A percentile compares a stretch with the other conserved stretches of the same genome.
Evolutionary conservation across 768 basidiomycete genomes (phyloP).

Genomic region (Agrocybe chaxingu): DNA sequence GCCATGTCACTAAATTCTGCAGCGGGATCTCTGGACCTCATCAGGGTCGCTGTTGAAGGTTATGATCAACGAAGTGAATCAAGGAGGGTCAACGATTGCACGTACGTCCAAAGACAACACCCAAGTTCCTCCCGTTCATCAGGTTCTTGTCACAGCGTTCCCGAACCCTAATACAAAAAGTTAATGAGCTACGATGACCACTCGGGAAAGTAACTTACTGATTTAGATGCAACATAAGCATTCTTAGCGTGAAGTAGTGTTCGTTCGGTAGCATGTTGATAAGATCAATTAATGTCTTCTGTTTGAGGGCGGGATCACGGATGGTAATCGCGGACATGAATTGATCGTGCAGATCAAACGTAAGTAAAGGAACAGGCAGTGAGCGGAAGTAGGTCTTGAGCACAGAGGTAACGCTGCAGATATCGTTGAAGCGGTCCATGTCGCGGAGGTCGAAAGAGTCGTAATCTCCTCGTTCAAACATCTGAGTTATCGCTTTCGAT

Average conservation of each 20-base stretch:
- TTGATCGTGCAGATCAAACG: conserved; percentile 86
- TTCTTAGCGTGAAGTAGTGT: conserved; percentile 82
- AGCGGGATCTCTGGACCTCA: conserved; percentile 82
- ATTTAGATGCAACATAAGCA: conserved; percentile 85
- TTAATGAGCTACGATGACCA: conserved; percentile 5
- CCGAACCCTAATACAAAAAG: conserved; percentile 48
- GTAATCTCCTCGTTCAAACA: conserved; percentile 94
- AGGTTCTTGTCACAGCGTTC: conserved; percentile 71
- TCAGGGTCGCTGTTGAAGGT: conserved; percentile 72
- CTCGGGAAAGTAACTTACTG: conserved; percentile 46
- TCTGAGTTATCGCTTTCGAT: conserved; percentile 87
- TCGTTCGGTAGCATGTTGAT: conserved; percentile 78
- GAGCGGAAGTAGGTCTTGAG: conserved; percentile 95
- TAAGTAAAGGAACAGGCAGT: conserved; percentile 88
- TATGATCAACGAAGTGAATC: conserved; percentile 2
- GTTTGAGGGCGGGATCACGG: conserved; percentile 59
- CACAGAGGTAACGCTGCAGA: conserved; percentile 94
- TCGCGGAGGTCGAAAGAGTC: conserved; percentile 84
- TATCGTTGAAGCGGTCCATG: conserved; percentile 90
- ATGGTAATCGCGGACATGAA: conserved; percentile 78
- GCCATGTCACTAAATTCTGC: conserved; percentile 98
- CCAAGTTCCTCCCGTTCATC: conserved; percentile 94
- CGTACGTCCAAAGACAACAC: conserved; percentile 98
- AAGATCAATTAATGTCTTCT: conserved; percentile 58
- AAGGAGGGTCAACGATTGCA: conserved; percentile 13